phyloP scores from a whole-genome alignment of 305 asterid genomes.

The Ilex paraguariensis region DNA sequence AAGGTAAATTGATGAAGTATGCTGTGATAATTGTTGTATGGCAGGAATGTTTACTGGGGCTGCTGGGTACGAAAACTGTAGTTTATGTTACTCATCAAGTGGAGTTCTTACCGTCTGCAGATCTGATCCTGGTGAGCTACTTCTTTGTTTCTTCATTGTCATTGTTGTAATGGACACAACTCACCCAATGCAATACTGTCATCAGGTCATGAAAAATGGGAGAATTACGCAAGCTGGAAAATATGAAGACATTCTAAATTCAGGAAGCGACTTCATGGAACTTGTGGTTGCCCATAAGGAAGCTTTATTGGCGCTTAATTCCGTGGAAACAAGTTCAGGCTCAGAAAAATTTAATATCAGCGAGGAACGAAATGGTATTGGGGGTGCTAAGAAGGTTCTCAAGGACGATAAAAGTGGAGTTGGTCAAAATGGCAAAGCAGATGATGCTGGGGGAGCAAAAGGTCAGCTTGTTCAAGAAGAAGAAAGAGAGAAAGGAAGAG shows the following conservation, averaged over 20 bases:
- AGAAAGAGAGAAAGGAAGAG: conserved; percentile 7
- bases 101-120: conserved; percentile 82
- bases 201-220: conserved; percentile 4
- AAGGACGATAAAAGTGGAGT: background rate
- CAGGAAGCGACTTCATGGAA: conserved; percentile 3
- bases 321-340: conserved; percentile 11
- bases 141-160: conserved; percentile 10
- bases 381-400: background rate
- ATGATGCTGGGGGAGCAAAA: background rate
- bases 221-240: conserved; percentile 5
- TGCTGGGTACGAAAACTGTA: conserved; percentile 57
- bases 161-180: background rate
- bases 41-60: conserved; percentile 71
- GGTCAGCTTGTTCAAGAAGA: conserved; percentile 5
- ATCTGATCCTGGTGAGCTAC: conserved; percentile 62
- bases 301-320: background rate
- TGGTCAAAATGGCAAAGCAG: background rate
- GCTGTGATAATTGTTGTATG: conserved; percentile 2
- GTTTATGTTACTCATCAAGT: conserved; percentile 84
- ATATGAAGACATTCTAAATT: background rate
- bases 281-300: conserved; percentile 1
- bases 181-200: background rate
- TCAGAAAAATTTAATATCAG: background rate
- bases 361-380: background rate
- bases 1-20: no score